Base-by-base conservation (phyloP, 2,329 filamentous ascomycete species). In the Ophiostoma perfectum region DNA sequence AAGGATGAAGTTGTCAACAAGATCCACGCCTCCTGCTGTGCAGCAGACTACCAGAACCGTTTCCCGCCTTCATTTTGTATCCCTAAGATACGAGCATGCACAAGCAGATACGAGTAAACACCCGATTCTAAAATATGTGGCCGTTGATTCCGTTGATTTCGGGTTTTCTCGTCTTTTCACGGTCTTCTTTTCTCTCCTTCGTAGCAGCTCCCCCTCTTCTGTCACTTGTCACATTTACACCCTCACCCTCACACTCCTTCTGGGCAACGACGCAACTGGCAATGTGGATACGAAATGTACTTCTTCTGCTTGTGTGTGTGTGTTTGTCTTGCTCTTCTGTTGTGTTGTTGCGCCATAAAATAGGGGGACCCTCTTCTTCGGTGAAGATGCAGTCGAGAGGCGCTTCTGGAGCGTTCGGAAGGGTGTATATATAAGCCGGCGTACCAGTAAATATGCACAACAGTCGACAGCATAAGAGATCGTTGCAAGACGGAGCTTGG, bases 301-400 rank as follows among this genome's bases (percentile, higher is more conserved):
- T 52, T 18, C 27, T 27, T 27, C 27, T 27, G 27, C 27, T 27
- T 27, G 27, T 18, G 27, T 38, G 16, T 41, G 12, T 63, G 58
- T n/a, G 1, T 63, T 18, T 18, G 38, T 27, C 16, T 63, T 39
- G 16, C 11, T 55, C 49, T 27, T 55, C 49, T 44, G 60, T 18
- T 63, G 60, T 18, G 60, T 38, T 63, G 60, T 63, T 63, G 38
- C 60, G n/a, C 60, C 60, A 63, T 63, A 42, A 41, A 44, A 27
- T 55, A 27, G 49, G 16, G 55, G 60, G 60, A 44, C 60, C 60
- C 60, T 63, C 60, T 63, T 63, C 39, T 42, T 63, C 60, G 60
- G 60, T 63, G 60, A 42, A 63, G 60, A 18, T 60, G 27, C 5
- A 27, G 11, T 60, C 55, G 27, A 8, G 11, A 27, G 49, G 49